phyloP scores from a whole-genome alignment of 2,329 filamentous ascomycete species.

The Verticillium tricorpus region DNA sequence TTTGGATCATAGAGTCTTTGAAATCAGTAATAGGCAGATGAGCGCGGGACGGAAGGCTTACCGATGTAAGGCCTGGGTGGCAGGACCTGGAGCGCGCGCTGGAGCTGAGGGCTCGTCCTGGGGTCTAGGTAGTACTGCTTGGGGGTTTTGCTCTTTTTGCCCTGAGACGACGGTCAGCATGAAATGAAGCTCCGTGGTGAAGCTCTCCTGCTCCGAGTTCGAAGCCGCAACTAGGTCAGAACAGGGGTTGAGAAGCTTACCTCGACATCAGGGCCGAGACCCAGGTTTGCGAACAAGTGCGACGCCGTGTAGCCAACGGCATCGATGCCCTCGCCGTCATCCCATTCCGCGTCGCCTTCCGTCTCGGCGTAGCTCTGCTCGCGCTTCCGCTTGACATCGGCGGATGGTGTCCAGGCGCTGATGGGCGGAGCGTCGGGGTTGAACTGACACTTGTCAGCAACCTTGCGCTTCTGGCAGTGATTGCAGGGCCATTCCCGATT shows the following conservation, averaged over 20 bases:
- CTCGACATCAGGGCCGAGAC: not conserved
- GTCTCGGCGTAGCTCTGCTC: not conserved
- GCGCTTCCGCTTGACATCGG: constrained; percentile 8
- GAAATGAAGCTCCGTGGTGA: constrained; percentile 12
- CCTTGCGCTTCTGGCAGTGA: constrained; percentile 34
- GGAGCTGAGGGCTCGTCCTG: constrained; percentile 22
- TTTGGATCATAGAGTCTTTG: constrained; percentile 29
- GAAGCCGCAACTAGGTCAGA: not conserved
- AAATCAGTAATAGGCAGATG: not conserved
- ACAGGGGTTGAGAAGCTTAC: not conserved
- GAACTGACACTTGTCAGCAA: constrained; percentile 30
- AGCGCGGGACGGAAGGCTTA: constrained; percentile 3
- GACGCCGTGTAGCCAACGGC: constrained; percentile 29
- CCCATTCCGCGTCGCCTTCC: constrained; percentile 15
- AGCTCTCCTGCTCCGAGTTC: constrained; percentile 5
- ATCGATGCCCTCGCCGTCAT: constrained; percentile 23
- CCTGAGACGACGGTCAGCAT: not conserved
- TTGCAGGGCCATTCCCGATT: constrained; percentile 35
- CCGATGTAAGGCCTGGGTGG: constrained; percentile 1
- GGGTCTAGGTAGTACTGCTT: not conserved
- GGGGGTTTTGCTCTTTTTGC: not conserved
- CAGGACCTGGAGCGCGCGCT: constrained; percentile 5
- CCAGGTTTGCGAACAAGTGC: constrained; percentile 24
- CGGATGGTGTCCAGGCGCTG: constrained; percentile 11
- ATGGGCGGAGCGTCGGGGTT: constrained; percentile 3